Percentiles rank a stretch among this genome's conserved stretches.
Conservation (phyloP, 768 basidiomycete genomes). For the Strobilomyces confusus region DNA sequence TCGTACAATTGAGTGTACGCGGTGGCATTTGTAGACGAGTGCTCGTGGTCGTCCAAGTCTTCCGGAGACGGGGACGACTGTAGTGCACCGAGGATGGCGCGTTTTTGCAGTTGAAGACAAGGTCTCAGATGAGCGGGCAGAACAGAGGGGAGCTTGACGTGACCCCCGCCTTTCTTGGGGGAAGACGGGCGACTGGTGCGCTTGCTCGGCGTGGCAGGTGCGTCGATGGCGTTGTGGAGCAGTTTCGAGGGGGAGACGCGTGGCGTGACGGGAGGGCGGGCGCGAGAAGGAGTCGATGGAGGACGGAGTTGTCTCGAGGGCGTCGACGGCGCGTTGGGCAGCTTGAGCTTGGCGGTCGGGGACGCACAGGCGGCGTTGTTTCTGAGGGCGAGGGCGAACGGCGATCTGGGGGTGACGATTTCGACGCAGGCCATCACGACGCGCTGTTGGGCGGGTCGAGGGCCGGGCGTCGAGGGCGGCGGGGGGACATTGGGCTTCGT, state of each 20-base stretch:
- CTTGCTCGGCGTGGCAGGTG: slow-evolving; percentile 18
- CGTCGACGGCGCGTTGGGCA: slow-evolving; percentile 13
- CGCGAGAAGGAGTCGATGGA: slow-evolving; percentile 16
- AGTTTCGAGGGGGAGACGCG: slow-evolving; percentile 17
- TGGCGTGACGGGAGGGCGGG: slow-evolving; percentile 14
- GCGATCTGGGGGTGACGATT: slow-evolving; percentile 25
- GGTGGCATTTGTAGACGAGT: slow-evolving; percentile 42
- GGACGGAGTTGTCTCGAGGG: slow-evolving; percentile 16
- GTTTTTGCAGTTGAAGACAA: slow-evolving; percentile 56
- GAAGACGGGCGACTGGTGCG: slow-evolving; percentile 5
- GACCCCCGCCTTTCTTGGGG: slow-evolving; percentile 12
- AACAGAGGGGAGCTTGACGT: slow-evolving; percentile 19
- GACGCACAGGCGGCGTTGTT: slow-evolving; percentile 7
- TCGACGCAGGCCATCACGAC: slow-evolving; percentile 31
- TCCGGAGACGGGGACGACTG: slow-evolving; percentile 27
- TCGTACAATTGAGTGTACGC: slow-evolving; percentile 57
- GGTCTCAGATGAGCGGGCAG: slow-evolving; percentile 42
- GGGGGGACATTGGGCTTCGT: background rate
- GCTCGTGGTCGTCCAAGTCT: slow-evolving; percentile 31
- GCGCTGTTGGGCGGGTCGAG: slow-evolving; percentile 13
- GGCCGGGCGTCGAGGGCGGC: slow-evolving; percentile 26
- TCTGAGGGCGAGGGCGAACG: slow-evolving; percentile 1
- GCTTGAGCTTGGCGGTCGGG: background rate
- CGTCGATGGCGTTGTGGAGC: slow-evolving; percentile 1
- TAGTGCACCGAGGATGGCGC: slow-evolving; percentile 47